Base-by-base conservation (phyloP, 2,329 filamentous ascomycete species). In the Penicillium expansum region DNA sequence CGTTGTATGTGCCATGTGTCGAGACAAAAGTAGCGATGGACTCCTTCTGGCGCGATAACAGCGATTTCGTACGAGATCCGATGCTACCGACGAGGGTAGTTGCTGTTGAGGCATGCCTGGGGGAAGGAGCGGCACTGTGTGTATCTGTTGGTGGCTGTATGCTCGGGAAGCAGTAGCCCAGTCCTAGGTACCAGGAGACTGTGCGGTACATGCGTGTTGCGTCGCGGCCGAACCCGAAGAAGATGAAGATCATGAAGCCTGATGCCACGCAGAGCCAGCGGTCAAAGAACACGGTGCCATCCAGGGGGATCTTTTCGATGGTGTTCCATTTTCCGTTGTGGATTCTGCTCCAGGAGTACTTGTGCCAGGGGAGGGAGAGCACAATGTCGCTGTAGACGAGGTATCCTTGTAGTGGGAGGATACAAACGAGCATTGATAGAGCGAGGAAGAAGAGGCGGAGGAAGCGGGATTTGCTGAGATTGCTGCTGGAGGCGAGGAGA, bases 201-300 rank as follows among this genome's bases (percentile, higher is more conserved):
- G 71, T 69, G 51, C 75, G 75, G 66, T 87, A 87, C 70, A 83
- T 81, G 24, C 75, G 73, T 4, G 76, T 73, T 0, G 86, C 86
- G 64, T 89, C 86, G 27, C 75, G 76, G 30, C 86, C 86, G 16
- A 85, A 80, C 9, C 87, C 86, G 62, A 88, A 88, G 64, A 86
- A 82, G n/a, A 82, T 51, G 66, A 89, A 89, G 13, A 84, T 71
- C 27, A 85, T 56, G 57, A 82, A 79, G 0, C 82, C 83, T 4
- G 79, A 75, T 0, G 67, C 77, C 10, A 87, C 73, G 45, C 82
- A 79, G 20, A 82, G 76, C 83, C 84, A 89, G 30, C 81, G 79
- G 65, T 87, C 82, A 57, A 81, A 81, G 42, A 76, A 69, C 38
- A 82, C 73, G 2, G 60, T 10, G 35, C 82, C 79, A 39, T 72